Percentiles rank a stretch among this genome's conserved stretches.
phyloP scores from a whole-genome alignment of 352 stramenopile species.

The Pythium angustatum region DNA sequence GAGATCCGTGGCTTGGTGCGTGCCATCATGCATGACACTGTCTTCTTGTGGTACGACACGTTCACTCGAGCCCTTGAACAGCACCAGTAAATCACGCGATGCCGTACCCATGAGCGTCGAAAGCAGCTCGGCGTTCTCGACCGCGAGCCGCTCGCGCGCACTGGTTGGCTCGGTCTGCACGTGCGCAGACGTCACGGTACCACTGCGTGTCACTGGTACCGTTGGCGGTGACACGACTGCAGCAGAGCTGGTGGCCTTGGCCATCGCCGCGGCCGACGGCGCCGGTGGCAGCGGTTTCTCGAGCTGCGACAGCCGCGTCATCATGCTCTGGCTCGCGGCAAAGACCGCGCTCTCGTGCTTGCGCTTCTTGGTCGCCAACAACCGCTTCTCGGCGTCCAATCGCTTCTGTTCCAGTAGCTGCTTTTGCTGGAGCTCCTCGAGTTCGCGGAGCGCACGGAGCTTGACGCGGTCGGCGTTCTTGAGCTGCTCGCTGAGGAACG shows the following conservation, averaged over 20 bases:
- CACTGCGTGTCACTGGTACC: not conserved
- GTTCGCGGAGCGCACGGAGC: constrained; percentile 43
- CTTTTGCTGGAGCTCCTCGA: constrained; percentile 62
- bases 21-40: not conserved
- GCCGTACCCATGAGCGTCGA: constrained; percentile 23
- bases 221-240: constrained; percentile 1
- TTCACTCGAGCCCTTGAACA: constrained; percentile 35
- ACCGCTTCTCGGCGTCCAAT: constrained; percentile 59
- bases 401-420: constrained; percentile 62
- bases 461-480: constrained; percentile 65
- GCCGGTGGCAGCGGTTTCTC: constrained; percentile 10
- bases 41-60: not conserved
- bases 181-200: not conserved
- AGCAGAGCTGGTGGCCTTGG: too few relatives aligned
- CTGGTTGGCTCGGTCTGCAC: constrained; percentile 21
- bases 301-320: constrained; percentile 31
- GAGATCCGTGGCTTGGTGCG: not conserved
- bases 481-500: constrained; percentile 51
- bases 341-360: constrained; percentile 54
- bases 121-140: constrained; percentile 28
- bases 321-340: constrained; percentile 52
- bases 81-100: constrained; percentile 26
- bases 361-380: constrained; percentile 66
- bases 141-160: constrained; percentile 31
- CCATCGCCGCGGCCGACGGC: not conserved